A percentile compares a stretch with the other conserved stretches of the same genome.
Evolutionary conservation across 176 grass and related monocot species (phyloP).

Genomic region (Rhipidocladum racemiflorum): DNA sequence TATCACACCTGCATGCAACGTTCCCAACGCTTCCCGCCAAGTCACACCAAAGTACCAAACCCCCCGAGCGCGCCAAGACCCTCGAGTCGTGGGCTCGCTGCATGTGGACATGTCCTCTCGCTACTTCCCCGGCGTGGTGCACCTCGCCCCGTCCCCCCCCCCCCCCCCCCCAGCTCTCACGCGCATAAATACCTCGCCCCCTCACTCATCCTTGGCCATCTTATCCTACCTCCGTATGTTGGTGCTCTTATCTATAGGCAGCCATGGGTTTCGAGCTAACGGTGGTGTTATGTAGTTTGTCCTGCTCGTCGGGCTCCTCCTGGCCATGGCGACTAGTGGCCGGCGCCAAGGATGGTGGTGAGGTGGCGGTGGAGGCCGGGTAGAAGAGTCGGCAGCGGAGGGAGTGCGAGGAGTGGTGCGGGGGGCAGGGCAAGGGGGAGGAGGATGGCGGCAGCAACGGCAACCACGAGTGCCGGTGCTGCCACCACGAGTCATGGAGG

Average conservation of each 20-base stretch:
- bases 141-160: neutral
- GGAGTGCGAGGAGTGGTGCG: slow-evolving; percentile 19
- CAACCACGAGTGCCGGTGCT: no score
- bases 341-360: neutral
- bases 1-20: neutral
- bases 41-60: neutral
- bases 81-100: neutral
- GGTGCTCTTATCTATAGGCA: neutral
- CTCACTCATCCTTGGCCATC: neutral
- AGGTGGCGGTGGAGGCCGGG: neutral
- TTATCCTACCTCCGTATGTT: neutral
- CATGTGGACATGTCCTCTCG: neutral
- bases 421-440: no score
- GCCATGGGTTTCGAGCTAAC: slow-evolving; percentile 7
- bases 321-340: neutral
- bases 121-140: neutral
- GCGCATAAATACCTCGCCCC: slow-evolving; percentile 2
- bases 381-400: neutral
- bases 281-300: neutral
- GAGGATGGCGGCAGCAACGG: no score
- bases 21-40: neutral
- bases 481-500: neutral
- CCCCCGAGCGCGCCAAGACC: neutral
- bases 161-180: neutral
- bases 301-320: slow-evolving; percentile 20